These are phyloP conservation scores for Diutina sp. DNA, from an alignment of 1,139 yeast genomes.

Conservation along the genomic window DNA sequence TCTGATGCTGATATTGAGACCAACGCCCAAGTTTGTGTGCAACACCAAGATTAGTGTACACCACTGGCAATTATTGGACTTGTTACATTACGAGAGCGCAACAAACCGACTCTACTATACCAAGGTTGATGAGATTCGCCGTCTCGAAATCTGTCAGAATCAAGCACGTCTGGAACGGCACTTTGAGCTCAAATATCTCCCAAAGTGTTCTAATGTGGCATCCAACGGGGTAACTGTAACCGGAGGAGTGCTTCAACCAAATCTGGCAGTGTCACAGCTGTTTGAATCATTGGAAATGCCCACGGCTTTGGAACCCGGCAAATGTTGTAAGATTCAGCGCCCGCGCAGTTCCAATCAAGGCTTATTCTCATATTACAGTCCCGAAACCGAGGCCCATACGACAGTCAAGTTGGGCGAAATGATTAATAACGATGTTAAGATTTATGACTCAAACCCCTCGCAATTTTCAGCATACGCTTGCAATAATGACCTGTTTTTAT, in stretches of 20 bases:
- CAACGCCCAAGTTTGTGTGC: not conserved
- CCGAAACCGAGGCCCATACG: constrained; percentile 22
- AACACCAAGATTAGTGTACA: constrained; percentile 9
- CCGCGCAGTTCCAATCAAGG: constrained; percentile 7
- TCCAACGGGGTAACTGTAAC: not conserved
- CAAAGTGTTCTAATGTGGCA: not conserved
- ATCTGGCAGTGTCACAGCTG: constrained; percentile 23
- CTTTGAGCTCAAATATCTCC: not conserved
- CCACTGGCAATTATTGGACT: constrained; percentile 85
- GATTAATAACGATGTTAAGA: constrained; percentile 72
- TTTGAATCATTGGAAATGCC: constrained; percentile 43
- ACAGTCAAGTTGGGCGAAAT: constrained; percentile 61
- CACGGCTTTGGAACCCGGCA: constrained; percentile 8
- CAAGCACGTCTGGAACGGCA: not conserved
- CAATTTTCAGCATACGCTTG: constrained; percentile 53
- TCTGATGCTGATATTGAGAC: not conserved
- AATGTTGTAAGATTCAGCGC: constrained; percentile 6
- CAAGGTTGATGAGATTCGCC: constrained; percentile 18
- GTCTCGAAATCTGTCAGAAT: constrained; percentile 13
- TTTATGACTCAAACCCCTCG: constrained; percentile 23
- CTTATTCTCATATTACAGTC: constrained; percentile 6
- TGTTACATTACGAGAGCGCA: constrained; percentile 34
- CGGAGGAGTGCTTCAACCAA: not conserved
- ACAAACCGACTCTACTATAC: constrained; percentile 22
- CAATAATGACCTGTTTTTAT: constrained; percentile 68